Percentiles rank a stretch among this genome's conserved stretches.
phyloP scores from a whole-genome alignment of 352 stramenopile species.

The Phytophthora brassicae region DNA sequence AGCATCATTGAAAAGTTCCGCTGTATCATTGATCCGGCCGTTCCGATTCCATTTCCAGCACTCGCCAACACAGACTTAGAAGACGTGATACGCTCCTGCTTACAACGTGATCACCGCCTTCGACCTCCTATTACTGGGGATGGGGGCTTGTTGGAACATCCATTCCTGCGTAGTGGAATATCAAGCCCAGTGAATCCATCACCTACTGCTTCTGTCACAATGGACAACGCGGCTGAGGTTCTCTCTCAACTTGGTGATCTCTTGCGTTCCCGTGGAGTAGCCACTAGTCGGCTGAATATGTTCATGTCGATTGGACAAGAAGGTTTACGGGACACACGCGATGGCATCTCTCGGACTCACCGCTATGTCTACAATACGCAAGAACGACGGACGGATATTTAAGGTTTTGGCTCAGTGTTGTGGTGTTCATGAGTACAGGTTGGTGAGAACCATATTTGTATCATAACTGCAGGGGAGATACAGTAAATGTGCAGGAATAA shows the following conservation, averaged over 20 bases:
- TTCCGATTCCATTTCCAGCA: constrained; percentile 89
- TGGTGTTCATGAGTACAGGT: constrained; percentile 4
- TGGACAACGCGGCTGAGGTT: constrained; percentile 41
- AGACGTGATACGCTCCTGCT: constrained; percentile 85
- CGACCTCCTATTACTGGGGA: constrained; percentile 82
- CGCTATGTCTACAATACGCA: constrained; percentile 62
- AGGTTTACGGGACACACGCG: constrained; percentile 28
- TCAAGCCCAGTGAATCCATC: constrained; percentile 27
- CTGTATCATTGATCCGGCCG: constrained; percentile 92
- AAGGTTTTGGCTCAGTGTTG: constrained; percentile 19
- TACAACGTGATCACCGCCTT: constrained; percentile 80
- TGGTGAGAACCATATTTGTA: constrained; percentile 5
- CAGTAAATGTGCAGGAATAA: constrained; percentile 3
- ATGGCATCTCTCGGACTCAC: constrained; percentile 8
- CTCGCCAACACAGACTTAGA: constrained; percentile 82
- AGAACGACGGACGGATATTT: constrained; percentile 70
- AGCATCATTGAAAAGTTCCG: constrained; percentile 96
- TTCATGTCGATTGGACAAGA: constrained; percentile 57
- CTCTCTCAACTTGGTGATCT: constrained; percentile 52
- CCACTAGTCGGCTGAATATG: constrained; percentile 43
- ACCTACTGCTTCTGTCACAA: constrained; percentile 38
- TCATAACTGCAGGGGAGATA: constrained; percentile 15
- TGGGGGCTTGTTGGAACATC: constrained; percentile 78
- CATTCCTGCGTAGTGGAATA: constrained; percentile 60
- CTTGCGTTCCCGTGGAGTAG: constrained; percentile 48